Conservation (phyloP, 805 yeast species). For the Ogataea pilisensis region DNA sequence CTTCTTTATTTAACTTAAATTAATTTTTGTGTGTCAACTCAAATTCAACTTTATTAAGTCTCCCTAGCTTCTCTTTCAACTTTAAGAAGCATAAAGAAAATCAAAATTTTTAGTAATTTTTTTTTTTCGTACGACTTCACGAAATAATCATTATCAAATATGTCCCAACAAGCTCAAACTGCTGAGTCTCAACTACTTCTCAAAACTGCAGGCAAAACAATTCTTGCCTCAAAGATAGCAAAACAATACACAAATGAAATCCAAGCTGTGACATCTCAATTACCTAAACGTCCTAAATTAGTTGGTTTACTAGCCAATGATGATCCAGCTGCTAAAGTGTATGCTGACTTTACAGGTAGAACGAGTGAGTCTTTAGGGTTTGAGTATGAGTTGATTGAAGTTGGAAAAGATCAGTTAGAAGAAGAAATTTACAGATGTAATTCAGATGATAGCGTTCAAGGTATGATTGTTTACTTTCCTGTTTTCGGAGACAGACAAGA, state of each 20-base stretch:
- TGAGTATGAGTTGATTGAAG: constrained; percentile 69
- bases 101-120: too few species aligned
- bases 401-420: constrained; percentile 78
- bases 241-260: constrained; percentile 77
- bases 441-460: constrained; percentile 68
- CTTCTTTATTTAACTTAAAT: not conserved
- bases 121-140: too few species aligned
- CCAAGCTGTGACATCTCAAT: constrained; percentile 45
- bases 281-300: constrained; percentile 60
- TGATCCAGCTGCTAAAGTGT: constrained; percentile 94
- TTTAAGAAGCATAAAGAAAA: too few species aligned
- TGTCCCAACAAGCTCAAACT: too few species aligned
- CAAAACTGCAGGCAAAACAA: constrained; percentile 63
- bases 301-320: constrained; percentile 90
- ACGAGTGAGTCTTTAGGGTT: constrained; percentile 86
- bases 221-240: constrained; percentile 84
- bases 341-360: constrained; percentile 94
- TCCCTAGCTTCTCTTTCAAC: not conserved
- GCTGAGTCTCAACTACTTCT: constrained; percentile 2
- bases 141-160: too few species aligned
- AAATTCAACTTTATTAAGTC: not conserved
- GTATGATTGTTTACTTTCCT: constrained; percentile 96
- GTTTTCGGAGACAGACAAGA: constrained; percentile 95
- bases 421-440: constrained; percentile 81
- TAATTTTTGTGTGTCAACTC: not conserved